Percentiles rank a stretch among this genome's conserved stretches.
Evolutionary conservation across 1,284 basidiomycete species (phyloP).

Genomic region (Fistulina hepatica): DNA sequence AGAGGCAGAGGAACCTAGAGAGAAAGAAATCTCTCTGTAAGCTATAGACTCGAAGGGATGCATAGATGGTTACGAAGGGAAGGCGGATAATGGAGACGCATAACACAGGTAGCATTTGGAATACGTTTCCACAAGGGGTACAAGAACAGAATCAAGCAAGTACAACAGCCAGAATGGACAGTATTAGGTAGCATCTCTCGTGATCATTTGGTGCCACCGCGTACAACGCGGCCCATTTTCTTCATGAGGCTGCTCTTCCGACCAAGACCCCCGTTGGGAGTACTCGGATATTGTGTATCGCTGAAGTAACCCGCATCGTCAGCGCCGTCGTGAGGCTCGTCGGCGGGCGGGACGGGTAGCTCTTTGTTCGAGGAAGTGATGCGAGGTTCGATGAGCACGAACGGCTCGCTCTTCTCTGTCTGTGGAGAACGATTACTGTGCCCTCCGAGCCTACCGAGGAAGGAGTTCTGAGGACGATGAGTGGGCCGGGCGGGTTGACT

Average conservation of each 20-base stretch:
- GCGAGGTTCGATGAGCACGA: slow-evolving; percentile 52
- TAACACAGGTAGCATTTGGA: too few species aligned
- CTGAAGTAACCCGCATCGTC: slow-evolving; percentile 41
- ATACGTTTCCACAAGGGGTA: slow-evolving; percentile 10
- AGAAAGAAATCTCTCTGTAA: too few species aligned
- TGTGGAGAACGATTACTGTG: slow-evolving; percentile 12
- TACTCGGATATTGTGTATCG: slow-evolving; percentile 20
- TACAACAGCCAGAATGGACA: too few species aligned
- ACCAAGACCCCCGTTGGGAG: slow-evolving; percentile 38
- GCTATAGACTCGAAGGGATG: too few species aligned
- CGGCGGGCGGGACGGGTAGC: slow-evolving; percentile 42
- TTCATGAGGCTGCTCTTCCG: slow-evolving; percentile 70
- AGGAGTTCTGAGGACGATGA: slow-evolving; percentile 59
- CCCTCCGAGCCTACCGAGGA: slow-evolving; percentile 42
- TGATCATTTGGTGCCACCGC: too few species aligned
- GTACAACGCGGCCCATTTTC: slow-evolving; percentile 63
- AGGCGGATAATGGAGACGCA: too few species aligned
- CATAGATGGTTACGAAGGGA: too few species aligned
- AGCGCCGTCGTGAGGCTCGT: slow-evolving; percentile 13
- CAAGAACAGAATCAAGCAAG: background rate
- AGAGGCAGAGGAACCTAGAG: too few species aligned
- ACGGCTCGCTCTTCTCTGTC: slow-evolving; percentile 39
- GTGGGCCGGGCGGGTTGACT: slow-evolving; percentile 39
- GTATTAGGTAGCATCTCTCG: too few species aligned
- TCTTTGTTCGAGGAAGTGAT: slow-evolving; percentile 46